Evolutionary conservation across 805 yeast species (phyloP).

Genomic region (Ogataea zsoltii): DNA sequence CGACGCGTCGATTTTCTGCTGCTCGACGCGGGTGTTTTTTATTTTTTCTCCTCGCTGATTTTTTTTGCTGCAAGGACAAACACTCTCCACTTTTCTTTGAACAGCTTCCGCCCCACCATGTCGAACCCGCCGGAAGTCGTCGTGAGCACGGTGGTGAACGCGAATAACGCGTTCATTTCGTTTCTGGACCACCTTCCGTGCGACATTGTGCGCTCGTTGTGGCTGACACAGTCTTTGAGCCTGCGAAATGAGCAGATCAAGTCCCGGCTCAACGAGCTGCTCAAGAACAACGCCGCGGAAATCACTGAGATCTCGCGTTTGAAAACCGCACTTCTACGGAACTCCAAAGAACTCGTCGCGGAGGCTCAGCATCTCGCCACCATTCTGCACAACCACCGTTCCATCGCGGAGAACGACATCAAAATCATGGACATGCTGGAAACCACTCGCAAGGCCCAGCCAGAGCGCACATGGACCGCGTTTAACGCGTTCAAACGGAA

Average conservation of each 20-base stretch:
- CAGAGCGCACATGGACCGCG: conserved; percentile 25
- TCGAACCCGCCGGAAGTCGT: conserved; percentile 7
- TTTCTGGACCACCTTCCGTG: conserved; percentile 41
- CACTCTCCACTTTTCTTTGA: background rate
- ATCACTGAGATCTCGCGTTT: conserved; percentile 6
- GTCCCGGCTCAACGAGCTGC: conserved; percentile 6
- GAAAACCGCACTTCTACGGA: conserved; percentile 15
- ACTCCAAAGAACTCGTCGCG: conserved; percentile 26
- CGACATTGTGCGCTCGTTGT: conserved; percentile 37
- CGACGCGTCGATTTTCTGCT: background rate
- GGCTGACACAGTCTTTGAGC: conserved; percentile 37
- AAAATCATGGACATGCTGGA: conserved; percentile 24
- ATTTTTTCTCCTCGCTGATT: too few species aligned
- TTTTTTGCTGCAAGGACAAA: too few species aligned
- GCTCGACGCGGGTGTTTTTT: too few species aligned
- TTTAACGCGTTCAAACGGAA: conserved; percentile 27
- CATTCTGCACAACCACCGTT: conserved; percentile 25
- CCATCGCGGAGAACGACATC: conserved; percentile 27
- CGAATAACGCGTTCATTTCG: conserved; percentile 37
- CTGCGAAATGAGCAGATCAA: conserved; percentile 24
- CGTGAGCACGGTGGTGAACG: conserved; percentile 31
- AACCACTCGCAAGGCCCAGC: conserved; percentile 15
- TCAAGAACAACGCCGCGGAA: background rate
- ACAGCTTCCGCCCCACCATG: background rate
- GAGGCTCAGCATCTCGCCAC: conserved; percentile 28